Evolutionary conservation across 306 rosid species (phyloP).

Genomic region (Citrullus amarus): DNA sequence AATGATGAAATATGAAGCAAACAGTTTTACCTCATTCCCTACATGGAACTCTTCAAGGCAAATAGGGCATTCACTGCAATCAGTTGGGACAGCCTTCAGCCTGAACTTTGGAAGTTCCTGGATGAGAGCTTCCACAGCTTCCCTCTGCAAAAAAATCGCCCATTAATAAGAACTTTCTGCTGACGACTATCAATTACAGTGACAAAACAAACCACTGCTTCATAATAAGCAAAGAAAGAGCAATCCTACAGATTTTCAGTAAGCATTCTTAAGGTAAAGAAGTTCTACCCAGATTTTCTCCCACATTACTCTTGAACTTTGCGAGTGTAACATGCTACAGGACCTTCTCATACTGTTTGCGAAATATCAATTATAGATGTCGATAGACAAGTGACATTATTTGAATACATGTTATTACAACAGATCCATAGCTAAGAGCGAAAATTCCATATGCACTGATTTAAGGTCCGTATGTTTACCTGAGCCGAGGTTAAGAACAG

Average conservation of each 20-base stretch:
- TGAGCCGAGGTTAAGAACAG: slow-evolving; percentile 92
- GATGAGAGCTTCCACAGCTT: slow-evolving; percentile 99
- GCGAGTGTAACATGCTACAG: not conserved
- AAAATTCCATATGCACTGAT: not conserved
- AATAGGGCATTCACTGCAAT: slow-evolving; percentile 95
- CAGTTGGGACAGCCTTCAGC: slow-evolving; percentile 94
- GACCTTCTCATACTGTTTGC: not conserved
- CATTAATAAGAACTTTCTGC: slow-evolving; percentile 1
- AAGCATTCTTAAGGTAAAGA: not conserved
- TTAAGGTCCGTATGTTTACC: slow-evolving; percentile 26
- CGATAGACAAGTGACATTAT: not conserved
- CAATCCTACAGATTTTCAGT: not conserved
- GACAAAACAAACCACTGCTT: not conserved
- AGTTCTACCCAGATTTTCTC: not conserved
- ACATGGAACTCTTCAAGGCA: slow-evolving; percentile 90
- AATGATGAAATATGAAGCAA: not conserved
- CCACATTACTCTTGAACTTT: not conserved
- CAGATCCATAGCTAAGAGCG: not conserved
- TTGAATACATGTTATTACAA: not conserved
- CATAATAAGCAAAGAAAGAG: slow-evolving; percentile 1
- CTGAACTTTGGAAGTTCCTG: slow-evolving; percentile 97
- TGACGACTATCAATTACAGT: not conserved
- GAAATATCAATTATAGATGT: not conserved
- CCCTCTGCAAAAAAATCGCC: slow-evolving; percentile 42
- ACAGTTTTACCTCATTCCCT: slow-evolving; percentile 75